Base-by-base conservation (phyloP, 2,329 filamentous ascomycete genomes). In the Aschersonia sp. region DNA sequence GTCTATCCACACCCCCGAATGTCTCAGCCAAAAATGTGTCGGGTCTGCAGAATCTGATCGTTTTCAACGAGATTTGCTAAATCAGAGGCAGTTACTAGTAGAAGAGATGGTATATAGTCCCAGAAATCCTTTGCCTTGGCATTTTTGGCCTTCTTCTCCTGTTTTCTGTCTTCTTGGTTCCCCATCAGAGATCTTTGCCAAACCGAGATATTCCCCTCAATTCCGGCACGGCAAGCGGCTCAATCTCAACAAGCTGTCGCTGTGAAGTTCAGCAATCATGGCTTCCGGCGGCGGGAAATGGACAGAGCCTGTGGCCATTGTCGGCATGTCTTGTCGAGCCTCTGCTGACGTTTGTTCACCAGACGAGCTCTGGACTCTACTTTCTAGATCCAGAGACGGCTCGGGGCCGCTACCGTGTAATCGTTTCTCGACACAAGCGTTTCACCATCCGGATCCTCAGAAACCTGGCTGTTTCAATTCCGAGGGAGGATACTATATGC, bases 391-490 rank as follows among this genome's bases (percentile, higher is more conserved):
- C 8, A 10, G 47, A 5, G 45, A 47, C 11, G 49, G 47, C n/a
- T 49, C 44, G 47, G n/a, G 37, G 7, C 29, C 42, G 8, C 42
- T 49, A 2, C 47, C 49, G 1, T 11, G 12, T 33, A 45, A 41
- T 7, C 31, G 49, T 11, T 47, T 50, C 30, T 42, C 46, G 6
- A 14, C n/a, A 5, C n/a, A 59, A 48, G 63, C 54, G 31, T 63
- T 63, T 51, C 62, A 69, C 45, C 67, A 71, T 42, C 64, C 68
- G 0, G 66, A 68, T 49, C 60, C 64, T 1, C 64, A 63, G 40
- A 66, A 67, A 51, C 61, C 57, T 9, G 67, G 67, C 5, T 57
- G 58, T 43, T 58, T 61, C 50, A 69, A 67, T 44, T 54, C 59
- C 0, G 54, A 54, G 32, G 58, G 58, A 3, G 62, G 60, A 4